These are phyloP conservation scores for Agaricus blazei DNA, from an alignment of 768 basidiomycete species.

Conservation along the genomic window DNA sequence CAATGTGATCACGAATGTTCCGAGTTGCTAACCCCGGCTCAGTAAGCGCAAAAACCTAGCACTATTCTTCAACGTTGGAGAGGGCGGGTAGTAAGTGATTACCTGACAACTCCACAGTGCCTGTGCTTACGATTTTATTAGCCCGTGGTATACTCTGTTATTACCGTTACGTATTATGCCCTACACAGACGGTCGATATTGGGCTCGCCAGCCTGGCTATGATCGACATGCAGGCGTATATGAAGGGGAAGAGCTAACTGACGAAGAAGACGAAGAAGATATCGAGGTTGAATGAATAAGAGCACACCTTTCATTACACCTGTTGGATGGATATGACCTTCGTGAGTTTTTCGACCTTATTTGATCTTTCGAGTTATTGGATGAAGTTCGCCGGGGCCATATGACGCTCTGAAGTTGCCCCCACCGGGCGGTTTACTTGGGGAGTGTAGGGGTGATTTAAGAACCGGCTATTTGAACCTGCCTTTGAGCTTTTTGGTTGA, in stretches of 20 bases:
- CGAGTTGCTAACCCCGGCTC: neutral
- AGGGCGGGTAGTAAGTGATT: constrained; percentile 70
- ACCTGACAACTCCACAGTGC: neutral
- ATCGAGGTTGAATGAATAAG: neutral
- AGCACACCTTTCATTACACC: neutral
- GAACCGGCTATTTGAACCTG: constrained; percentile 35
- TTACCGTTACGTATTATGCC: constrained; percentile 78
- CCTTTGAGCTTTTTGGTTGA: neutral
- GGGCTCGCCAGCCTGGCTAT: constrained; percentile 69
- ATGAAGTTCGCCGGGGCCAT: constrained; percentile 80
- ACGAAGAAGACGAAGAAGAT: constrained; percentile 58
- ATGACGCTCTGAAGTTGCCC: constrained; percentile 54
- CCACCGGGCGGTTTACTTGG: constrained; percentile 25
- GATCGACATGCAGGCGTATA: constrained; percentile 56
- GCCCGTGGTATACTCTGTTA: constrained; percentile 74
- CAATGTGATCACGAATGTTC: neutral
- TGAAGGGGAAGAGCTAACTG: constrained; percentile 84
- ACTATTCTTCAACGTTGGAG: constrained; percentile 85
- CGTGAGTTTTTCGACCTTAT: constrained; percentile 14
- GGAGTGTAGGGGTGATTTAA: constrained; percentile 49
- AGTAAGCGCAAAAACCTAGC: constrained; percentile 63
- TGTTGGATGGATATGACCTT: constrained; percentile 3
- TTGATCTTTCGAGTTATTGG: constrained; percentile 32
- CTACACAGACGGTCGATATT: constrained; percentile 78
- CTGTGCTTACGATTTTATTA: constrained; percentile 22